Conservation (phyloP, 352 stramenopile genomes). For the Phytophthora uliginosa region DNA sequence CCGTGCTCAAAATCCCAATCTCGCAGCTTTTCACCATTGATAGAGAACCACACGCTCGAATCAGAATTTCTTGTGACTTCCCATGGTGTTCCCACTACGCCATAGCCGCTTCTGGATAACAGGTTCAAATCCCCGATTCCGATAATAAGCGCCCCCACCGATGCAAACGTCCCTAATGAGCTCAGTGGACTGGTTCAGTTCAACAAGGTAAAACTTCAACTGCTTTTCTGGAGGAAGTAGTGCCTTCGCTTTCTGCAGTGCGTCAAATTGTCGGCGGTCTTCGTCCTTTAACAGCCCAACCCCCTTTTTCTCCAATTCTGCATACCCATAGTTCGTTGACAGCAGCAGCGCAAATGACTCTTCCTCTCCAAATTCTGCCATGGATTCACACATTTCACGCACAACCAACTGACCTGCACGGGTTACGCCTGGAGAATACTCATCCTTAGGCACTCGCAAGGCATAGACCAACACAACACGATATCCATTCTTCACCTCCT, state of each 20-base stretch:
- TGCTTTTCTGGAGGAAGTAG: not conserved
- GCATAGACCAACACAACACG: slow-evolving; percentile 11
- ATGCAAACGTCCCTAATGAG: not conserved
- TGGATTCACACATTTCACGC: not conserved
- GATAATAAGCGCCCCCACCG: not conserved
- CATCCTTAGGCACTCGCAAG: slow-evolving; percentile 4
- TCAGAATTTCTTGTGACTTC: not conserved
- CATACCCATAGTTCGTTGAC: not conserved
- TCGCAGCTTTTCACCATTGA: not conserved
- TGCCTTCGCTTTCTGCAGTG: not conserved
- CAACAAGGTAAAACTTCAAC: not conserved
- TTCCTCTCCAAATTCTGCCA: not conserved
- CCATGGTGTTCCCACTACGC: not conserved
- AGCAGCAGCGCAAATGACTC: slow-evolving; percentile 15
- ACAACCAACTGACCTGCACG: not conserved
- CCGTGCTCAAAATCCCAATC: not conserved
- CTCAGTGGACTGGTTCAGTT: not conserved
- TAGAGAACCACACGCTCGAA: slow-evolving; percentile 2
- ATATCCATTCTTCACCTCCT: slow-evolving; percentile 17
- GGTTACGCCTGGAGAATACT: not conserved
- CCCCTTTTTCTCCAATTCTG: slow-evolving; percentile 1
- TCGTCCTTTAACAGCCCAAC: not conserved
- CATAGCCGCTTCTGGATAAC: not conserved
- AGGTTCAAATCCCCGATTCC: not conserved
- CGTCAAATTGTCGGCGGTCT: not conserved